phyloP scores from a whole-genome alignment of 306 rosid species.

The Cyclanthera cordifolia region DNA sequence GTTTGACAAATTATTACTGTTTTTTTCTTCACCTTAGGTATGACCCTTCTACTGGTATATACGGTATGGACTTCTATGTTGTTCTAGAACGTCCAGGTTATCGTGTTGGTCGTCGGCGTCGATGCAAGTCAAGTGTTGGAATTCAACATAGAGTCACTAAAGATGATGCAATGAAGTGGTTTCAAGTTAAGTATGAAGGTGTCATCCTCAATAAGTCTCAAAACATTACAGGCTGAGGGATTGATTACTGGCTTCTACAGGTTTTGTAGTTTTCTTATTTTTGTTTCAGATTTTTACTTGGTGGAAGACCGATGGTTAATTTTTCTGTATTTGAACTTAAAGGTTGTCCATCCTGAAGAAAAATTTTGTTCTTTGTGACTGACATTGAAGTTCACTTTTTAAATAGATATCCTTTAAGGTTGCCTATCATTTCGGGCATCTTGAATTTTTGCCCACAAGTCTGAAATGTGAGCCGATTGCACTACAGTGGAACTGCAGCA shows the following conservation, averaged over 20 bases:
- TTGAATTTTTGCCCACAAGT: not conserved
- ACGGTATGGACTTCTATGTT: constrained; percentile 54
- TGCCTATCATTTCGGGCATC: not conserved
- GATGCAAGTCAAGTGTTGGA: constrained; percentile 48
- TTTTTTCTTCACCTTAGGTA: constrained; percentile 22
- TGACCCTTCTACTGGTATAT: constrained; percentile 50
- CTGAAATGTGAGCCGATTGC: not conserved
- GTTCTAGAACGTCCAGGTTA: constrained; percentile 48
- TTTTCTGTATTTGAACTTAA: not conserved
- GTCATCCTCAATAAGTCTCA: constrained; percentile 56
- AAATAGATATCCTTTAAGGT: not conserved
- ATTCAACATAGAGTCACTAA: constrained; percentile 50
- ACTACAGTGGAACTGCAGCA: not conserved
- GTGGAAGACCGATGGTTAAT: not conserved
- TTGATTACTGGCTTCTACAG: constrained; percentile 4
- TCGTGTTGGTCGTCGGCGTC: constrained; percentile 43
- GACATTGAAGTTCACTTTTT: not conserved
- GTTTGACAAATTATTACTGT: not conserved
- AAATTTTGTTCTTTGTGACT: not conserved
- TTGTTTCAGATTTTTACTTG: not conserved
- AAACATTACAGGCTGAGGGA: constrained; percentile 6
- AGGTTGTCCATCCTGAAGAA: not conserved
- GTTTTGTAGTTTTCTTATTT: not conserved
- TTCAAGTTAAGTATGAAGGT: constrained; percentile 55
- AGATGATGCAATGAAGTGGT: constrained; percentile 59